These are phyloP conservation scores for Viola odorata DNA, from an alignment of 345 rosid genomes.

Conservation along the genomic window DNA sequence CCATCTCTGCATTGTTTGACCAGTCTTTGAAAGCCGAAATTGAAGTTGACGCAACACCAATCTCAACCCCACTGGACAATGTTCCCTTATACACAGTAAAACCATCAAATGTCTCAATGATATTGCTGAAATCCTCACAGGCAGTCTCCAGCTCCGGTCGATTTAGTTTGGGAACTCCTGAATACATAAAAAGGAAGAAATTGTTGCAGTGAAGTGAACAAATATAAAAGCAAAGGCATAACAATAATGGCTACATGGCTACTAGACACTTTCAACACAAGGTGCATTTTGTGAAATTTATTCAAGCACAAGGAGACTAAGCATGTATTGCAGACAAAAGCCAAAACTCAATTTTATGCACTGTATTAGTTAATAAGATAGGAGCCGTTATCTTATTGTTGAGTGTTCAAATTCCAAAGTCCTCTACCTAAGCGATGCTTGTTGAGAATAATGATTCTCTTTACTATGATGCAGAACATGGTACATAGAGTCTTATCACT, in stretches of 20 bases:
- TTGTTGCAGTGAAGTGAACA: not conserved
- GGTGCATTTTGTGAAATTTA: too few species aligned
- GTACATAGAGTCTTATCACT: too few species aligned
- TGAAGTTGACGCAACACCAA: constrained; percentile 62
- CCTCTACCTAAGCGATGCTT: not conserved
- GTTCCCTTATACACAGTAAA: constrained; percentile 86
- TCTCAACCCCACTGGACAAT: constrained; percentile 94
- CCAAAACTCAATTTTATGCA: not conserved
- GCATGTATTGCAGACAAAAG: not conserved
- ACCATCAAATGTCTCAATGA: constrained; percentile 51
- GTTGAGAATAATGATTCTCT: not conserved
- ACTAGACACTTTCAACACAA: not conserved
- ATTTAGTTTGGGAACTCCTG: constrained; percentile 95
- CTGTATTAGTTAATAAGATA: not conserved
- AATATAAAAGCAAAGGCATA: not conserved
- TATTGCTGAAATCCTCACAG: constrained; percentile 98
- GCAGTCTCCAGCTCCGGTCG: constrained; percentile 85
- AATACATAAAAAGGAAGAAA: constrained; percentile 2
- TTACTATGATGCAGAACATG: not conserved
- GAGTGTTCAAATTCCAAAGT: not conserved
- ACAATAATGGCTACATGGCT: not conserved
- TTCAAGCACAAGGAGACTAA: not conserved
- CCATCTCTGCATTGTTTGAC: constrained; percentile 57
- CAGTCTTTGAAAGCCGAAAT: constrained; percentile 51
- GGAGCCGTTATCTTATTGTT: too few species aligned